phyloP scores from a whole-genome alignment of 768 basidiomycete species.

The Russula ochroleuca region DNA sequence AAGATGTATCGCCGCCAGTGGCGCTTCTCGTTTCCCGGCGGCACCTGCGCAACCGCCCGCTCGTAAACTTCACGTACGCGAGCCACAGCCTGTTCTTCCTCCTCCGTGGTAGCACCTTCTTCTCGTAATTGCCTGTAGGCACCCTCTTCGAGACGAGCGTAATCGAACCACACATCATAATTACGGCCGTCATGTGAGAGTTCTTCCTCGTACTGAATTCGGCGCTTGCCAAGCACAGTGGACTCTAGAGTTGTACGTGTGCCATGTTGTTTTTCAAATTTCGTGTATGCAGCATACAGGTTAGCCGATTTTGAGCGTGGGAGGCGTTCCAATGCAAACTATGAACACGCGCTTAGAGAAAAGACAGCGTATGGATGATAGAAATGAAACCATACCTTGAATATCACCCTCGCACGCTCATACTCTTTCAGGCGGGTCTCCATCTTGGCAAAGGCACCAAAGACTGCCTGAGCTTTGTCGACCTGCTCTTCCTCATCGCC shows the following conservation, averaged over 20 bases:
- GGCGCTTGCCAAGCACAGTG: constrained; percentile 94
- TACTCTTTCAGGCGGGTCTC: constrained; percentile 94
- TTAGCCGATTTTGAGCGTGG: constrained; percentile 86
- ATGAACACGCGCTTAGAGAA: constrained; percentile 3
- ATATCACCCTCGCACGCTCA: constrained; percentile 94
- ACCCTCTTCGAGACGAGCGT: constrained; percentile 87
- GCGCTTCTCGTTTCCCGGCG: constrained; percentile 89
- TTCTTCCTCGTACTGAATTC: constrained; percentile 98
- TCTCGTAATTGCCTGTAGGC: constrained; percentile 71
- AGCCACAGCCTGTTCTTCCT: constrained; percentile 54
- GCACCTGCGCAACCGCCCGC: constrained; percentile 90
- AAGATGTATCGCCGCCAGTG: constrained; percentile 90
- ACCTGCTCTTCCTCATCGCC: constrained; percentile 60
- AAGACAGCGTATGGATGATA: constrained; percentile 2
- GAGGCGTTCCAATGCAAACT: constrained; percentile 94
- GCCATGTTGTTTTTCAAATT: constrained; percentile 98
- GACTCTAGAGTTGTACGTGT: constrained; percentile 81
- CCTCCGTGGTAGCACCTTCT: constrained; percentile 68
- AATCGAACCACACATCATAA: constrained; percentile 99
- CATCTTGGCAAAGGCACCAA: constrained; percentile 94
- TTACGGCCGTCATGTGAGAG: constrained; percentile 85
- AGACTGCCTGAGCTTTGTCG: constrained; percentile 85
- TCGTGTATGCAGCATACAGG: constrained; percentile 90
- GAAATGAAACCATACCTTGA: constrained; percentile 63
- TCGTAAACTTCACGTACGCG: constrained; percentile 94